These are phyloP conservation scores for Cryphonectria radicalis DNA, from an alignment of 2,329 filamentous ascomycete genomes.

Conservation along the genomic window DNA sequence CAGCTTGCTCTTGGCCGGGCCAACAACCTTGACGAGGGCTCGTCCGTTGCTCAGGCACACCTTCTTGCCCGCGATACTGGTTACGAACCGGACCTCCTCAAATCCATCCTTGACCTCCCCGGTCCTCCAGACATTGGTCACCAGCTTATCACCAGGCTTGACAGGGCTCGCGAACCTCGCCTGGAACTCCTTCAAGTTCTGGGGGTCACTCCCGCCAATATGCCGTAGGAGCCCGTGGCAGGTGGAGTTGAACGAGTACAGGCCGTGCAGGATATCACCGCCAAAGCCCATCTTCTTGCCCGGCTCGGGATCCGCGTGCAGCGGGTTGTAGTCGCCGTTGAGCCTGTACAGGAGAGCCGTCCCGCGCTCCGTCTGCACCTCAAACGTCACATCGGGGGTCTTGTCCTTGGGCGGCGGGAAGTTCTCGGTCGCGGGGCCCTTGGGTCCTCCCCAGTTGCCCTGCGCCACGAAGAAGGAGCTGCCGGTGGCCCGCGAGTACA, in stretches of 20 bases:
- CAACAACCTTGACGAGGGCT: slow-evolving; percentile 72
- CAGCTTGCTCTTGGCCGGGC: slow-evolving; percentile 63
- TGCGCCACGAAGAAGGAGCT: slow-evolving; percentile 82
- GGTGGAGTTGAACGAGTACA: slow-evolving; percentile 85
- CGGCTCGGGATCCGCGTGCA: slow-evolving; percentile 85
- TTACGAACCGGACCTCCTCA: slow-evolving; percentile 84
- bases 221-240: slow-evolving; percentile 73
- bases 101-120: slow-evolving; percentile 70
- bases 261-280: slow-evolving; percentile 84
- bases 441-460: slow-evolving; percentile 83
- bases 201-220: slow-evolving; percentile 76
- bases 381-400: slow-evolving; percentile 70
- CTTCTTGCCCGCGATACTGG: slow-evolving; percentile 77
- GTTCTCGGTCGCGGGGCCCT: slow-evolving; percentile 79
- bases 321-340: slow-evolving; percentile 93
- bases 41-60: slow-evolving; percentile 86
- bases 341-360: slow-evolving; percentile 80
- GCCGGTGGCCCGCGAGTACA: slow-evolving; percentile 71
- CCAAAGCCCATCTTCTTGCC: slow-evolving; percentile 90
- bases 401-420: slow-evolving; percentile 74
- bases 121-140: slow-evolving; percentile 80
- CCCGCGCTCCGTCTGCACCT: slow-evolving; percentile 71
- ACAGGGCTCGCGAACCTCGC: slow-evolving; percentile 87
- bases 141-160: slow-evolving; percentile 79
- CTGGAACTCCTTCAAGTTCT: slow-evolving; percentile 86